phyloP scores from a whole-genome alignment of 352 stramenopile species.

The Hyphochytrium catenoides region DNA sequence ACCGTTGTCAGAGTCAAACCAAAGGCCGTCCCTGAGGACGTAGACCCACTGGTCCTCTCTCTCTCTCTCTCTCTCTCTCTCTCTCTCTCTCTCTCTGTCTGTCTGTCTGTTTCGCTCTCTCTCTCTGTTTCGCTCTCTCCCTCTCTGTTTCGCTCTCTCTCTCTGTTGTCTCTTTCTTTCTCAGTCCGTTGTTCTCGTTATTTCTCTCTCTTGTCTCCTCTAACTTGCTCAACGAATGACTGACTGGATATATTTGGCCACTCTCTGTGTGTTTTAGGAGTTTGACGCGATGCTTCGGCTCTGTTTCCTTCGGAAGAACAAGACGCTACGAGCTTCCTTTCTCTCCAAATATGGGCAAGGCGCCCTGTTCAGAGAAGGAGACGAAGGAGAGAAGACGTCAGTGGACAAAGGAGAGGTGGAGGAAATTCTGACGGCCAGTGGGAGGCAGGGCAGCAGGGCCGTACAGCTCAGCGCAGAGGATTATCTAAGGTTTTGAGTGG shows the following conservation, averaged over 20 bases:
- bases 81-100: background rate
- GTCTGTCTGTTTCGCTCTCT: background rate
- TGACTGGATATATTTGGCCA: background rate
- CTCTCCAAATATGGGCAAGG: slow-evolving; percentile 34
- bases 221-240: background rate
- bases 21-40: background rate
- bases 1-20: slow-evolving; percentile 2
- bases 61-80: too few relatives aligned
- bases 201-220: background rate
- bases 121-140: slow-evolving; percentile 8
- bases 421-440: too few relatives aligned
- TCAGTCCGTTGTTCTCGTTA: slow-evolving; percentile 22
- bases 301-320: slow-evolving; percentile 56
- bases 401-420: too few relatives aligned
- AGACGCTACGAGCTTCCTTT: slow-evolving; percentile 43
- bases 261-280: slow-evolving; percentile 12
- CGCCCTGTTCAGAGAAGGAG: too few relatives aligned
- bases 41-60: too few relatives aligned
- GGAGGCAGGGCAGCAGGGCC: too few relatives aligned
- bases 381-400: too few relatives aligned
- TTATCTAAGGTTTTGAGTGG: too few relatives aligned
- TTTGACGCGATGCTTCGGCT: slow-evolving; percentile 44
- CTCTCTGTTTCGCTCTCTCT: slow-evolving; percentile 11
- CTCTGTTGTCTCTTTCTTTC: slow-evolving; percentile 2
- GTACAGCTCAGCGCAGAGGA: too few relatives aligned